Conservation (phyloP, 805 yeast species). For the Wickerhamiella cacticola region DNA sequence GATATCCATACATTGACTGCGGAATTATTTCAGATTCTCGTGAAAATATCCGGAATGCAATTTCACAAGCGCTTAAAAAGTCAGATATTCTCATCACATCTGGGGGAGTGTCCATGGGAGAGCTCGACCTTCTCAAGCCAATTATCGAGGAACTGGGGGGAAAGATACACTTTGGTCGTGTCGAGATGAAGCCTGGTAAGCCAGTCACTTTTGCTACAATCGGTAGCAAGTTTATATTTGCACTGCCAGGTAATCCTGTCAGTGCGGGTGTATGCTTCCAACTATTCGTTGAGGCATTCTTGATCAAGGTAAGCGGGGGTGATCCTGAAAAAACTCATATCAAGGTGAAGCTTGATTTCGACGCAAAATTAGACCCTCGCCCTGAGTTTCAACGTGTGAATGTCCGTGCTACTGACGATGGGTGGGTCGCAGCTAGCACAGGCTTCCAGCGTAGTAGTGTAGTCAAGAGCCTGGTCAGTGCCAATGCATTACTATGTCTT, state of each 20-base stretch:
- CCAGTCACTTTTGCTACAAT: constrained; percentile 46
- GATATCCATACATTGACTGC: constrained; percentile 35
- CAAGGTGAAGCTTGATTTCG: constrained; percentile 29
- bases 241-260: constrained; percentile 47
- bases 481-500: constrained; percentile 36
- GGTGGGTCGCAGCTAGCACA: constrained; percentile 34
- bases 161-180: constrained; percentile 41
- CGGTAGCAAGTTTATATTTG: constrained; percentile 32
- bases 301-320: constrained; percentile 32
- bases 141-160: constrained; percentile 37
- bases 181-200: constrained; percentile 49
- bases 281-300: constrained; percentile 38
- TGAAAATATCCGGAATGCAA: constrained; percentile 22
- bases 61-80: constrained; percentile 25
- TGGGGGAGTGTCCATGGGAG: constrained; percentile 54
- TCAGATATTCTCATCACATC: constrained; percentile 39
- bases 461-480: constrained; percentile 37
- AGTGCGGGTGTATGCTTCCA: constrained; percentile 40
- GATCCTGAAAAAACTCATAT: constrained; percentile 25
- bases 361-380: constrained; percentile 35
- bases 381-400: constrained; percentile 42
- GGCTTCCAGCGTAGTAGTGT: constrained; percentile 44
- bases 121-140: constrained; percentile 40
- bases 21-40: constrained; percentile 39
- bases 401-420: constrained; percentile 25